phyloP scores from a whole-genome alignment of 2,329 filamentous ascomycete genomes.

The Pseudogymnoascus sp. region DNA sequence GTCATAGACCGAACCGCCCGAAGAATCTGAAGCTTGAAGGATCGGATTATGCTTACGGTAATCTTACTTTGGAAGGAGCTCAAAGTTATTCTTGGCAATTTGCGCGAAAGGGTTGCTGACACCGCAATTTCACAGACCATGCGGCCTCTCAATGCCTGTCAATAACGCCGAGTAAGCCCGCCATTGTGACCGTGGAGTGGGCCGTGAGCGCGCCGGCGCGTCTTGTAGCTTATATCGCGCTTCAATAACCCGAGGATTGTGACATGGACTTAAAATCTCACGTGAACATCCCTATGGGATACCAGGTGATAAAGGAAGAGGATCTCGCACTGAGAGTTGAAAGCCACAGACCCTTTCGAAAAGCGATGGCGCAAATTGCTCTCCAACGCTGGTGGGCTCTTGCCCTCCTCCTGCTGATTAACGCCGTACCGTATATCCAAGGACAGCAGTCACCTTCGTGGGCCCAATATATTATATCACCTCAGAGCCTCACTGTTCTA shows the following conservation, averaged over 20 bases:
- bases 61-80: background rate
- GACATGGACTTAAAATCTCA: background rate
- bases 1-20: background rate
- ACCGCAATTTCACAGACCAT: background rate
- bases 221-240: background rate
- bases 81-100: background rate
- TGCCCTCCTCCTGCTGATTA: background rate
- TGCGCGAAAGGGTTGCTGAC: background rate
- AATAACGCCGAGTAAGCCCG: background rate
- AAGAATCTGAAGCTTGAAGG: background rate
- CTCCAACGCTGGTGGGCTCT: constrained; percentile 3
- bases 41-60: background rate
- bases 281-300: background rate
- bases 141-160: background rate
- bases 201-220: background rate
- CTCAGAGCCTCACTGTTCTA: constrained; percentile 25
- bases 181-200: background rate
- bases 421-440: background rate
- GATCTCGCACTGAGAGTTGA: background rate
- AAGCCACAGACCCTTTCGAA: background rate
- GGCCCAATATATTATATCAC: constrained; percentile 34
- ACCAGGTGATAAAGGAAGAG: background rate
- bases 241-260: constrained; percentile 1
- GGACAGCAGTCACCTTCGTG: constrained; percentile 23
- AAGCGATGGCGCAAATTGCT: background rate